Conservation (phyloP, 306 rosid species). For the Hippophae rhamnoides region DNA sequence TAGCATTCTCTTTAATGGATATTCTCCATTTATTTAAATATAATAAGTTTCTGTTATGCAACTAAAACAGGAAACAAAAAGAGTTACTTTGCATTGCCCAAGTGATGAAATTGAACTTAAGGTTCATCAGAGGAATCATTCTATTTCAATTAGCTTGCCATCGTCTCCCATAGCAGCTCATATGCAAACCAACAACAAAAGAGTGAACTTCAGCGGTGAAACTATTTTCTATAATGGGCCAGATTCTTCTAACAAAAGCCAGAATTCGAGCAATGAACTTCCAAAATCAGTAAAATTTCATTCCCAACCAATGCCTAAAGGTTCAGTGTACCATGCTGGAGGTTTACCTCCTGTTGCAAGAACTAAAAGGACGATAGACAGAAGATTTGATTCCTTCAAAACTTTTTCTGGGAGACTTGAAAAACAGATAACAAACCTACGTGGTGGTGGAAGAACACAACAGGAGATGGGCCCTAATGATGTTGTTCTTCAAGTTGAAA, state of each 20-base stretch:
- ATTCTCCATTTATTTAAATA: background rate
- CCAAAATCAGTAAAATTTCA: conserved; percentile 31
- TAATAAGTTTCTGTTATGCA: background rate
- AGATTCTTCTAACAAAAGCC: conserved; percentile 4
- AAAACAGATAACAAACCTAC: conserved; percentile 52
- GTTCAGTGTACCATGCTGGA: background rate
- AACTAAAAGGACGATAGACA: conserved; percentile 33
- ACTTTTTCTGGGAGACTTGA: conserved; percentile 74
- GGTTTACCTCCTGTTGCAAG: conserved; percentile 23
- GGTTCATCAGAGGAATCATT: conserved; percentile 40
- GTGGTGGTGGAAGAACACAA: conserved; percentile 36
- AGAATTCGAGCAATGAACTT: conserved; percentile 8
- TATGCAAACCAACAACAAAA: conserved; percentile 14
- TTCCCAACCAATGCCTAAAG: conserved; percentile 66
- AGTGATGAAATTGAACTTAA: conserved; percentile 19
- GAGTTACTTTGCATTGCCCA: conserved; percentile 15
- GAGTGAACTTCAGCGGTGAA: conserved; percentile 35
- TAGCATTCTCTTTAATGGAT: no score
- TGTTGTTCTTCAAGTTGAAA: conserved; percentile 21
- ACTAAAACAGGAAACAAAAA: conserved; percentile 32
- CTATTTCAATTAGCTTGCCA: conserved; percentile 79
- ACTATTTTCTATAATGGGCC: conserved; percentile 14
- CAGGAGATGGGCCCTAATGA: conserved; percentile 16
- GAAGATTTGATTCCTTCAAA: conserved; percentile 65
- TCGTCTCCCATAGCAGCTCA: conserved; percentile 30